Percentiles rank a stretch among this genome's conserved stretches.
These are phyloP conservation scores for Mortierella claussenii DNA, from an alignment of 192 early-diverging fungal species.

Conservation along the genomic window DNA sequence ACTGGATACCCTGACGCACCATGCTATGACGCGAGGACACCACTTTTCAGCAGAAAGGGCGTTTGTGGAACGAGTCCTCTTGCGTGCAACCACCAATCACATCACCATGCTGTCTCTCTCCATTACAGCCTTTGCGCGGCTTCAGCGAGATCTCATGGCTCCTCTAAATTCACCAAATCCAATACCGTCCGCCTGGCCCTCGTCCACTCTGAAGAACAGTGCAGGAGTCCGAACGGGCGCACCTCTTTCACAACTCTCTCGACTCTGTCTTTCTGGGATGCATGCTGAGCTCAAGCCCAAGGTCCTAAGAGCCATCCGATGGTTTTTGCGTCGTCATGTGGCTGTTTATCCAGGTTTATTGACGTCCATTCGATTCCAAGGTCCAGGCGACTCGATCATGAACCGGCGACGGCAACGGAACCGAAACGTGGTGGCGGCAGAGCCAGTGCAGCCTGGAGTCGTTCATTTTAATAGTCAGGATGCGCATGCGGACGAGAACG, in stretches of 20 bases:
- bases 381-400: slow-evolving; percentile 14
- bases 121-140: slow-evolving; percentile 7
- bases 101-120: slow-evolving; percentile 34
- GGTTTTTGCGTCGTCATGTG: slow-evolving; percentile 20
- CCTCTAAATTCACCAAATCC: neutral
- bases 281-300: slow-evolving; percentile 18
- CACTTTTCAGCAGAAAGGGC: slow-evolving; percentile 7
- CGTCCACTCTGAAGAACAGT: slow-evolving; percentile 1
- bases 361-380: slow-evolving; percentile 9
- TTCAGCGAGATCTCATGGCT: slow-evolving; percentile 24
- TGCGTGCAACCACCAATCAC: slow-evolving; percentile 13
- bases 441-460: slow-evolving; percentile 12
- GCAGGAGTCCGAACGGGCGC: slow-evolving; percentile 14
- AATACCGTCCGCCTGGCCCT: neutral
- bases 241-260: slow-evolving; percentile 25
- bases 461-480: slow-evolving; percentile 9
- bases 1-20: neutral
- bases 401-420: slow-evolving; percentile 21
- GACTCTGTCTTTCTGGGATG: slow-evolving; percentile 15
- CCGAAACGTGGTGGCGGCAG: slow-evolving; percentile 2
- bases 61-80: slow-evolving; percentile 17
- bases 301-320: slow-evolving; percentile 11
- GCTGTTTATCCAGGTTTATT: slow-evolving; percentile 14
- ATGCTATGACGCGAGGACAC: neutral
- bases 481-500: slow-evolving; percentile 1